Evolutionary conservation across 2,329 filamentous ascomycete species (phyloP), one percentile per base, ranked within the genome.

Genomic region (Pyrenophora seminiperda): DNA sequence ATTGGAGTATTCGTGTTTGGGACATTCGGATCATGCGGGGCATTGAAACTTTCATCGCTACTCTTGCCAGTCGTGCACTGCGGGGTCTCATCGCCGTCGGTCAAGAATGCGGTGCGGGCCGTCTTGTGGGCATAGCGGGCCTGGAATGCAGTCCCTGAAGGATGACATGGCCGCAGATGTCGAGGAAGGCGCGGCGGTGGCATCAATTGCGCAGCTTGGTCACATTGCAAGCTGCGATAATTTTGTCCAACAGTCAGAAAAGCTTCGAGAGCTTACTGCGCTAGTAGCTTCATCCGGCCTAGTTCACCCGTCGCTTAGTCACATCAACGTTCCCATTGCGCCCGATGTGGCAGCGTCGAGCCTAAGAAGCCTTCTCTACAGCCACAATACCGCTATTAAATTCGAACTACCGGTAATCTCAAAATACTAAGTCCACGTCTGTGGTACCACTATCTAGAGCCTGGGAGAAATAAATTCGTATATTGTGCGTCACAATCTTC

Each of bases 121-220:
- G 32, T 52, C 33, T 62, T 52, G 43, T 47, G 63, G 66, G 58
- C 59, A 56, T 59, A 61, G 50, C 67, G 67, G 42, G 70, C 60
- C 59, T 73, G 73, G 43, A 56, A 58, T 34, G 66, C 54, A 57
- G 61, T 72, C 75, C 75, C 74, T 67, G 66, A 61, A 63, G 73
- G 70, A 60, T 73, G 67, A 62, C 75, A 71, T 70, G 73, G 75
- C 69, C 73, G 73, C 68, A 66, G 65, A 63, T 74, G 70, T 66
- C 68, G 73, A 53, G 71, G 63, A 31, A 72, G 65, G 60, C 73
- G 73, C 67, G 71, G 71, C 64, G 68, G 68, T 67, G 70, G 75
- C 76, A 79, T 78, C 69, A 77, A 77, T 73, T 72, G 66, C 54
- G 56, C 57, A 38, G 52, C 58, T 56, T 58, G 50, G 59, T 65